Evolutionary conservation across 2,329 filamentous ascomycete species (phyloP).

Genomic region (Emergomyces pasteurianus): DNA sequence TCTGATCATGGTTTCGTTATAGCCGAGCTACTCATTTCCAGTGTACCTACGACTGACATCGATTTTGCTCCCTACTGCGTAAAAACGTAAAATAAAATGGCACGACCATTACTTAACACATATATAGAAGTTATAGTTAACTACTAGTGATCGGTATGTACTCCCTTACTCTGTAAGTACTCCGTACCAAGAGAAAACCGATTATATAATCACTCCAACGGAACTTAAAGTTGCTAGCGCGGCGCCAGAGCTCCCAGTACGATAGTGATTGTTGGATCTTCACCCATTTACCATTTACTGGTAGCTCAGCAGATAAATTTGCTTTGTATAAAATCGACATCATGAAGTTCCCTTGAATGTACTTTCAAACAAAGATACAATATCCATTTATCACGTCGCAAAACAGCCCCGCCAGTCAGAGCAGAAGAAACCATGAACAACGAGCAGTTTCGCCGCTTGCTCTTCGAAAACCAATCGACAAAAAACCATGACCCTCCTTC

Average conservation of each 20-base stretch:
- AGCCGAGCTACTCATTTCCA: background rate
- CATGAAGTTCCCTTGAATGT: no score
- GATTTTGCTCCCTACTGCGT: background rate
- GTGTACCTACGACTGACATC: background rate
- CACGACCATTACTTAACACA: background rate
- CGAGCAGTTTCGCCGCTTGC: conserved; percentile 75
- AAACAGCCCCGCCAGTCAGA: background rate
- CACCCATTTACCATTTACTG: no score
- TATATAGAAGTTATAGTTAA: background rate
- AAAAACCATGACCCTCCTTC: conserved; percentile 14
- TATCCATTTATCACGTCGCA: background rate
- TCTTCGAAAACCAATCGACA: conserved; percentile 43
- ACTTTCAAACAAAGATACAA: background rate
- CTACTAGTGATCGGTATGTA: no score
- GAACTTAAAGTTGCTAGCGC: no score
- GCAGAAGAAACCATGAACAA: conserved; percentile 62
- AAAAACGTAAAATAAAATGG: background rate
- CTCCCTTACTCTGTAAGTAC: no score
- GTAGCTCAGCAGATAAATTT: no score
- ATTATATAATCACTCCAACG: background rate
- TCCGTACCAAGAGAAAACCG: background rate
- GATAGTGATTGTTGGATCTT: no score
- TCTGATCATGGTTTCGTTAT: background rate
- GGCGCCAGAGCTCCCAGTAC: no score
- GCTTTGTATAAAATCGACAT: background rate